A percentile compares a stretch with the other conserved stretches of the same genome.
phyloP scores from a whole-genome alignment of 2,329 filamentous ascomycete species.

The Aureobasidium sp. region DNA sequence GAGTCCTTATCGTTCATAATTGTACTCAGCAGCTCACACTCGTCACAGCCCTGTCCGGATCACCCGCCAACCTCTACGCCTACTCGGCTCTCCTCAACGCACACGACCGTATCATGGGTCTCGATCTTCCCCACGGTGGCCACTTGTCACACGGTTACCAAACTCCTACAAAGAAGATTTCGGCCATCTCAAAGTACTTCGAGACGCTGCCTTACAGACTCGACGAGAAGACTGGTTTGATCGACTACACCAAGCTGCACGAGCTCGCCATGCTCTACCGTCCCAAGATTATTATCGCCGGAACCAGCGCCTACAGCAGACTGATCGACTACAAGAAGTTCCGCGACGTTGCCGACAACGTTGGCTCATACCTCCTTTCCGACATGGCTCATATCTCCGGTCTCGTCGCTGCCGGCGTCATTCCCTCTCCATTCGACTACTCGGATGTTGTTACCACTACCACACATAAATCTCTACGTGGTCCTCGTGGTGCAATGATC shows the following conservation, averaged over 20 bases:
- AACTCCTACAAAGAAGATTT: constrained; percentile 75
- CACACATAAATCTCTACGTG: constrained; percentile 97
- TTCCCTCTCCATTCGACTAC: constrained; percentile 84
- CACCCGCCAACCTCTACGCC: constrained; percentile 67
- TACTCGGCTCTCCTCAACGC: constrained; percentile 89
- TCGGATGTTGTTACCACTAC: constrained; percentile 98
- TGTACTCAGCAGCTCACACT: constrained; percentile 10
- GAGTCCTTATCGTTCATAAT: not conserved
- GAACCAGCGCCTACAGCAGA: constrained; percentile 96
- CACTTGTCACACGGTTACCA: constrained; percentile 97
- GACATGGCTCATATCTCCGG: constrained; percentile 99
- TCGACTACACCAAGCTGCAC: constrained; percentile 91
- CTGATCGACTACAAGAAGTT: constrained; percentile 95
- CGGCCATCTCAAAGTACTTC: constrained; percentile 96
- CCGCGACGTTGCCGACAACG: constrained; percentile 88
- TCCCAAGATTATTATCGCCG: constrained; percentile 91
- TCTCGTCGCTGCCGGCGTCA: constrained; percentile 84
- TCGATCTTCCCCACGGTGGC: constrained; percentile 92
- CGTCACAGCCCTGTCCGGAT: constrained; percentile 56
- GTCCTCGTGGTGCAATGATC: constrained; percentile 98
- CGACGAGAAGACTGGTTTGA: constrained; percentile 81
- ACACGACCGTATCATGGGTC: constrained; percentile 92
- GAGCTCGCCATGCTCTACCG: constrained; percentile 87
- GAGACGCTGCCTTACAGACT: constrained; percentile 97
- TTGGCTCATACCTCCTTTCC: constrained; percentile 88